Evolutionary conservation across 176 grass and related monocot species (phyloP).

Genomic region (Phragmites australis): DNA sequence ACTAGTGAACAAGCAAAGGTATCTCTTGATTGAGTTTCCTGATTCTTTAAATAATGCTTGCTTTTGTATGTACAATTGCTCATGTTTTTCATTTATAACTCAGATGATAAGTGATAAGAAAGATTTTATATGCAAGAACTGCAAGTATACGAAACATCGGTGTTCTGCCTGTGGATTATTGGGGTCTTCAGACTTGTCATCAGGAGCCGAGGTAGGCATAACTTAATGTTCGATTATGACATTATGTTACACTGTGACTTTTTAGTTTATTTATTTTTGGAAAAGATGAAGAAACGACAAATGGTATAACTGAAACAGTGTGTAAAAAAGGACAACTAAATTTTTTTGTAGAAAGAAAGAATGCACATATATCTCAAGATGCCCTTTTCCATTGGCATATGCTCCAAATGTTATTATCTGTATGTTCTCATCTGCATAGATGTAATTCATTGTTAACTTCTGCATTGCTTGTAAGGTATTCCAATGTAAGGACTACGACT

Average conservation of each 20-base stretch:
- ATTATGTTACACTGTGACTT: background rate
- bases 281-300: slow-evolving; percentile 8
- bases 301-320: background rate
- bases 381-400: background rate
- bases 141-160: slow-evolving; percentile 53
- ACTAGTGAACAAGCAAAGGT: slow-evolving; percentile 44
- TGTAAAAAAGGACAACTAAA: background rate
- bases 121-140: slow-evolving; percentile 53
- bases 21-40: slow-evolving; percentile 26
- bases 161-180: slow-evolving; percentile 65
- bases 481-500: slow-evolving; percentile 49
- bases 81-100: slow-evolving; percentile 14
- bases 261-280: background rate
- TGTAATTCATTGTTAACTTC: background rate
- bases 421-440: slow-evolving; percentile 19
- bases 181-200: slow-evolving; percentile 49
- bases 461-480: slow-evolving; percentile 59
- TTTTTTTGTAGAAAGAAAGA: background rate
- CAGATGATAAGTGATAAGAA: slow-evolving; percentile 38
- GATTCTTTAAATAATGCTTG: background rate
- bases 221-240: background rate
- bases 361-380: background rate
- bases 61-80: slow-evolving; percentile 35
- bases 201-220: slow-evolving; percentile 41
- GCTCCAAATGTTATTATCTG: slow-evolving; percentile 11